Evolutionary conservation across 1,284 basidiomycete genomes (phyloP).

Genomic region (Hemileia vastatrix): DNA sequence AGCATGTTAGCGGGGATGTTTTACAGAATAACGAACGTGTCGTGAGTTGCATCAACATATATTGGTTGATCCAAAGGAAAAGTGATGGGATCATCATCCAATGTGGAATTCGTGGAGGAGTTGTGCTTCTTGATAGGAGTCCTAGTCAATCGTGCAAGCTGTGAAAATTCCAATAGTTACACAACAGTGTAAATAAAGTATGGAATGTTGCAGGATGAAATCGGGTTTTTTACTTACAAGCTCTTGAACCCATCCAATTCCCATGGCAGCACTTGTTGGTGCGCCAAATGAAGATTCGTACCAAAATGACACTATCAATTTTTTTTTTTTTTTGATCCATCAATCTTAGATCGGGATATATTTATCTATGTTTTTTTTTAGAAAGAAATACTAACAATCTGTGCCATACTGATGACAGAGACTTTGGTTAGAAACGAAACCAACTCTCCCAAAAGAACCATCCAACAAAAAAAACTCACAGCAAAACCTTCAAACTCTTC

Average conservation of each 20-base stretch:
- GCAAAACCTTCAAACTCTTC: constrained; percentile 59
- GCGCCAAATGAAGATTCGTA: constrained; percentile 37
- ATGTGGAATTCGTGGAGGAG: constrained; percentile 67
- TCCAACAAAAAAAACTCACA: constrained; percentile 47
- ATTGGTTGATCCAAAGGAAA: constrained; percentile 72
- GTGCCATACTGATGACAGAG: constrained; percentile 35
- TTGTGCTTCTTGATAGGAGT: constrained; percentile 59
- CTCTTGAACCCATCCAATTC: constrained; percentile 48
- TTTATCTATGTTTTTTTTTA: no score
- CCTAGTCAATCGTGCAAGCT: constrained; percentile 64
- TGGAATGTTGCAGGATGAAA: no score
- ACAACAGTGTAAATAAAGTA: no score
- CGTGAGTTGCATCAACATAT: constrained; percentile 77
- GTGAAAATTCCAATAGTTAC: constrained; percentile 40
- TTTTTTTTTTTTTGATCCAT: no score
- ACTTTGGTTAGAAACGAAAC: constrained; percentile 45
- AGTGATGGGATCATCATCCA: constrained; percentile 58
- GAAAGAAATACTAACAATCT: constrained; percentile 30
- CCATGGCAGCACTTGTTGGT: constrained; percentile 45
- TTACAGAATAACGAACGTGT: constrained; percentile 42
- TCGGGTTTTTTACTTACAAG: constrained; percentile 32
- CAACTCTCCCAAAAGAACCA: not conserved
- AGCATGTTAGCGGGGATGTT: constrained; percentile 45
- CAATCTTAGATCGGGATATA: not conserved
- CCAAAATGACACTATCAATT: constrained; percentile 20